These are phyloP conservation scores for Scopulariopsis brevicaulis DNA, from an alignment of 2,329 filamentous ascomycete genomes.

Conservation along the genomic window DNA sequence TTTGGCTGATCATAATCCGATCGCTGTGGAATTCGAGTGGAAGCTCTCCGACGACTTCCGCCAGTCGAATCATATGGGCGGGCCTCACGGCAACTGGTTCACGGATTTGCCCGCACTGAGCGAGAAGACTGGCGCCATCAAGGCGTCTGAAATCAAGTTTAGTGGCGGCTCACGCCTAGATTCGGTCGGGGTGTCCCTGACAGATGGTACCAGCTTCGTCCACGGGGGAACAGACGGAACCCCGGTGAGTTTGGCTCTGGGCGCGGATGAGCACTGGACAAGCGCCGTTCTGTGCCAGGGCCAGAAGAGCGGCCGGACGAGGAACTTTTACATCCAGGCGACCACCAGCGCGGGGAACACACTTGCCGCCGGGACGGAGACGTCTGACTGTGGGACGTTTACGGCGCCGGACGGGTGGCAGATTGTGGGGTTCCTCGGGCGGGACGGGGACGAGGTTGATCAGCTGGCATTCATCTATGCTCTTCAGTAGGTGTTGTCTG, in stretches of 20 bases:
- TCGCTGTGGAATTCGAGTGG: slow-evolving; percentile 44
- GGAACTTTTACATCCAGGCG: slow-evolving; percentile 44
- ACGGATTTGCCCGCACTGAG: slow-evolving; percentile 35
- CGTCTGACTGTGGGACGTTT: slow-evolving; percentile 32
- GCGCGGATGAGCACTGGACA: slow-evolving; percentile 33
- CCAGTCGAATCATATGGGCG: slow-evolving; percentile 34
- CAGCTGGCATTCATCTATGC: slow-evolving; percentile 37
- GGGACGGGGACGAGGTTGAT: slow-evolving; percentile 43
- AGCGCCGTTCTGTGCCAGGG: slow-evolving; percentile 37
- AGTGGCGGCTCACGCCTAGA: slow-evolving; percentile 37
- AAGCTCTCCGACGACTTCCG: slow-evolving; percentile 21
- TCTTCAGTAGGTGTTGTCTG: slow-evolving; percentile 16
- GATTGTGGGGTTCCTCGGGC: slow-evolving; percentile 41
- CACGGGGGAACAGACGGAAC: slow-evolving; percentile 44
- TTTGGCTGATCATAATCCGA: slow-evolving; percentile 54
- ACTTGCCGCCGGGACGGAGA: slow-evolving; percentile 30
- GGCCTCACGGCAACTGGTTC: slow-evolving; percentile 40
- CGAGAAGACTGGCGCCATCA: slow-evolving; percentile 16
- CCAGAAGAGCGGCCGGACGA: slow-evolving; percentile 28
- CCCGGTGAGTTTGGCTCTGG: slow-evolving; percentile 28
- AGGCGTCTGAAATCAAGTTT: slow-evolving; percentile 28
- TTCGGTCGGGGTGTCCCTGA: slow-evolving; percentile 31
- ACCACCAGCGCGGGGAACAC: slow-evolving; percentile 36
- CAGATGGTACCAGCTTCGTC: slow-evolving; percentile 32
- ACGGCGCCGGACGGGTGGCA: slow-evolving; percentile 35